Evolutionary conservation across 2,329 filamentous ascomycete genomes (phyloP).

Genomic region (Ceratocystis albifundus): DNA sequence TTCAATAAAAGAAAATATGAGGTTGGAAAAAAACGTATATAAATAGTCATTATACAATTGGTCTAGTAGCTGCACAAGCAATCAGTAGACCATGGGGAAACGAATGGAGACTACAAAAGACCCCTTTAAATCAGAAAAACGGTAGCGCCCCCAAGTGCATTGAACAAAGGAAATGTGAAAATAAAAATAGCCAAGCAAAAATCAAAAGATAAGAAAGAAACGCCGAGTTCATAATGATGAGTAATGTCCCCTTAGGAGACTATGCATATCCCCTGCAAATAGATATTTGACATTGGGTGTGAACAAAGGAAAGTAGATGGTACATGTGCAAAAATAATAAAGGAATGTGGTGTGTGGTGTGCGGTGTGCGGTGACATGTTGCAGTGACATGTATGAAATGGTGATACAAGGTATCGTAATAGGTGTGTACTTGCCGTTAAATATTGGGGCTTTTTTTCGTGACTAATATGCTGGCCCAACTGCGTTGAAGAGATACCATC

Average conservation of each 20-base stretch:
- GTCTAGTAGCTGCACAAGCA: background rate
- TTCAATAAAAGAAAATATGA: background rate
- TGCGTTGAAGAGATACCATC: background rate
- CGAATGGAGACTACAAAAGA: background rate
- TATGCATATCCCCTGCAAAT: constrained; percentile 10
- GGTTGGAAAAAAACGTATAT: constrained; percentile 9
- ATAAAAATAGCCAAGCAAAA: background rate
- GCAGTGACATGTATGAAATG: too few relatives aligned
- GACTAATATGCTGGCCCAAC: background rate
- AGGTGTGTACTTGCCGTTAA: constrained; percentile 7
- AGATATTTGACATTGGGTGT: background rate
- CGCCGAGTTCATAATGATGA: constrained; percentile 5
- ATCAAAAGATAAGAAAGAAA: background rate
- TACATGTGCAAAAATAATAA: background rate
- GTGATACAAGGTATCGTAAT: background rate
- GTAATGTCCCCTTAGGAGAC: background rate
- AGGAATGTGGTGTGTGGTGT: background rate
- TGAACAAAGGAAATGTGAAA: background rate
- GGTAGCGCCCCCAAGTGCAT: background rate
- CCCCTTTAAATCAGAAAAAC: background rate
- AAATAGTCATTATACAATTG: background rate
- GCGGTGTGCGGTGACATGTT: background rate
- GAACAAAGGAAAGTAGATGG: constrained; percentile 8
- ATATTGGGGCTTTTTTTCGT: background rate
- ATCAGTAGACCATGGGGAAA: background rate